Evolutionary conservation across 106 monocot species (phyloP).

Genomic region (Dendrobium chrysotoxum): DNA sequence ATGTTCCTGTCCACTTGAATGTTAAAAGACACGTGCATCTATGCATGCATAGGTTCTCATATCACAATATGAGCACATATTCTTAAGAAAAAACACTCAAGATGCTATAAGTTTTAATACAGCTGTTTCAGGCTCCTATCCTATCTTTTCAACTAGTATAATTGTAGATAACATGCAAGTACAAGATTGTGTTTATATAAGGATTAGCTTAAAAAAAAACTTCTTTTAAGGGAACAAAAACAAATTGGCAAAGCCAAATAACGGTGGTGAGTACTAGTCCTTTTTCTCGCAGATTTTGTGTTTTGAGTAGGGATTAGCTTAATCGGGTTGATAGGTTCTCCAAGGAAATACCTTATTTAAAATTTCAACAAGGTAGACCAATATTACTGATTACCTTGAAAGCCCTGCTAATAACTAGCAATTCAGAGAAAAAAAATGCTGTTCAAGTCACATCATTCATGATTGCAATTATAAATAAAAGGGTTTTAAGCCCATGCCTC

Average conservation of each 20-base stretch:
- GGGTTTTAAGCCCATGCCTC: conserved; percentile 34
- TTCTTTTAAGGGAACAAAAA: neutral
- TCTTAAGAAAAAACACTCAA: neutral
- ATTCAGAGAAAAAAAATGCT: neutral
- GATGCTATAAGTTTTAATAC: neutral
- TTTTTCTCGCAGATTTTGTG: neutral
- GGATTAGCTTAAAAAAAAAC: neutral
- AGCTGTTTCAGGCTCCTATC: neutral
- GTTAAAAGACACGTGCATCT: neutral
- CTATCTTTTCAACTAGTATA: neutral
- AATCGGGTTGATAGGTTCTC: neutral
- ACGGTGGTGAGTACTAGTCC: neutral
- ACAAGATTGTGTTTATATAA: neutral
- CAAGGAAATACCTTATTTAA: neutral
- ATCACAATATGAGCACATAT: neutral
- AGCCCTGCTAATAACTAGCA: neutral
- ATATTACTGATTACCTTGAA: neutral
- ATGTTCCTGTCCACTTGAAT: neutral
- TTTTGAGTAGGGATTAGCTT: neutral
- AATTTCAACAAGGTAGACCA: neutral
- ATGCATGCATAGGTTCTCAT: neutral
- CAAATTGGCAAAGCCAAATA: neutral
- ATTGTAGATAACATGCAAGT: neutral
- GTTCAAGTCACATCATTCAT: neutral
- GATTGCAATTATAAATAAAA: neutral